A percentile compares a stretch with the other conserved stretches of the same genome.
Conservation (phyloP, 2,329 filamentous ascomycete species). For the Lachnellula suecica region DNA sequence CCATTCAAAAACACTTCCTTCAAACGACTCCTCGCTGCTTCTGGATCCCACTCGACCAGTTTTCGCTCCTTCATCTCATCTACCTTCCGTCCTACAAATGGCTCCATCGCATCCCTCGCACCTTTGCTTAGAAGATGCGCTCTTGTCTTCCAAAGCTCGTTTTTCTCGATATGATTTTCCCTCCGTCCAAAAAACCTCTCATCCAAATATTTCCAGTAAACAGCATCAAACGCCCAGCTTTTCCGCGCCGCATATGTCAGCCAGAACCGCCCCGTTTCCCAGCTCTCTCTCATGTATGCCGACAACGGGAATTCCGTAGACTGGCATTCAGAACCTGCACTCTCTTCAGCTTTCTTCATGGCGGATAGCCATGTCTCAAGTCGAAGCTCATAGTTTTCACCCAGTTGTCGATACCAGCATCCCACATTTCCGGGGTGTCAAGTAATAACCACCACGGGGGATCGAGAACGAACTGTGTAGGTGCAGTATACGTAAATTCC, state of each 20-base stretch:
- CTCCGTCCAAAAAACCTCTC: conserved; percentile 16
- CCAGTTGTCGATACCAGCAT: neutral
- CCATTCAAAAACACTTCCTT: conserved; percentile 13
- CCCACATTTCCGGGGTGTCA: neutral
- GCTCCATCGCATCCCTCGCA: conserved; percentile 29
- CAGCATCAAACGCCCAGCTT: conserved; percentile 6
- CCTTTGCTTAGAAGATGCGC: conserved; percentile 26
- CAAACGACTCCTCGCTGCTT: conserved; percentile 19
- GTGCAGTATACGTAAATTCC: neutral
- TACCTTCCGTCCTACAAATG: conserved; percentile 33
- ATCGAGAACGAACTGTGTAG: neutral
- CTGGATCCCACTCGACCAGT: conserved; percentile 28
- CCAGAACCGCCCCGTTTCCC: conserved; percentile 34
- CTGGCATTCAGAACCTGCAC: neutral
- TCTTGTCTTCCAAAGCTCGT: conserved; percentile 28
- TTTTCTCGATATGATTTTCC: conserved; percentile 1
- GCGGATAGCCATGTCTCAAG: neutral
- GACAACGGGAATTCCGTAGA: conserved; percentile 15
- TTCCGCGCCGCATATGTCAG: conserved; percentile 24
- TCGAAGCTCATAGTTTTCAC: neutral
- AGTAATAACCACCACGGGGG: neutral
- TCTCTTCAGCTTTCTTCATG: neutral
- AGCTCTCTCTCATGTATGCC: conserved; percentile 35
- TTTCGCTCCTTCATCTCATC: conserved; percentile 25
- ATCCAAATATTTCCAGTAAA: neutral